Evolutionary conservation across 441 rosid species (phyloP).

Genomic region (Erodium moschatum): DNA sequence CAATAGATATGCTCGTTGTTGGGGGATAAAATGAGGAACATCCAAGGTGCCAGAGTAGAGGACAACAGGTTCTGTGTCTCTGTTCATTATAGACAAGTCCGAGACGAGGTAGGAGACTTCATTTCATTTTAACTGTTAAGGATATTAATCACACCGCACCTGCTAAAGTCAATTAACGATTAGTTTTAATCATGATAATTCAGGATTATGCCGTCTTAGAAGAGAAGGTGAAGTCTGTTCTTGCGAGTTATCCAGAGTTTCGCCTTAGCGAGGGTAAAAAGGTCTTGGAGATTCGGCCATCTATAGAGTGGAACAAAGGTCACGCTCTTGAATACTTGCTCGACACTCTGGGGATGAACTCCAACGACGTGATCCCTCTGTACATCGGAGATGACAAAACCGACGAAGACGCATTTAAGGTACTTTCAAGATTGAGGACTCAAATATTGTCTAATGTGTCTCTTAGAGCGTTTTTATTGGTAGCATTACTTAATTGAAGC

Average conservation of each 20-base stretch:
- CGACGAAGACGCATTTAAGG: conserved; percentile 46
- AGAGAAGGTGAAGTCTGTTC: conserved; percentile 41
- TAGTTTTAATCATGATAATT: background rate
- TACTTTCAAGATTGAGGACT: background rate
- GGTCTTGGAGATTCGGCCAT: conserved; percentile 43
- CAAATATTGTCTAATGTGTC: no score
- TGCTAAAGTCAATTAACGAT: background rate
- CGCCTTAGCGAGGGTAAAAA: conserved; percentile 31
- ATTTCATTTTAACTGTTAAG: no score
- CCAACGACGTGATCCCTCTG: conserved; percentile 31
- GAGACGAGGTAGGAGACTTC: conserved; percentile 23
- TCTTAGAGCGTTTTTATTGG: no score
- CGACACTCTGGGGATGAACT: conserved; percentile 34
- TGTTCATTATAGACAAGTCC: conserved; percentile 37
- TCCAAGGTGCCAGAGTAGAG: conserved; percentile 34
- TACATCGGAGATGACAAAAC: conserved; percentile 43
- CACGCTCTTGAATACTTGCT: conserved; percentile 37
- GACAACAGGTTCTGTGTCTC: conserved; percentile 41
- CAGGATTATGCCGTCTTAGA: conserved; percentile 36
- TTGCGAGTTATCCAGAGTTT: conserved; percentile 29
- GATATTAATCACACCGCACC: no score
- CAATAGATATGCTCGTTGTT: conserved; percentile 28
- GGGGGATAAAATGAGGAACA: conserved; percentile 23
- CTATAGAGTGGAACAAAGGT: conserved; percentile 44
- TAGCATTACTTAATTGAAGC: no score